Conservation (phyloP, 2,329 filamentous ascomycete genomes). For the Gaeumannomyces tritici region DNA sequence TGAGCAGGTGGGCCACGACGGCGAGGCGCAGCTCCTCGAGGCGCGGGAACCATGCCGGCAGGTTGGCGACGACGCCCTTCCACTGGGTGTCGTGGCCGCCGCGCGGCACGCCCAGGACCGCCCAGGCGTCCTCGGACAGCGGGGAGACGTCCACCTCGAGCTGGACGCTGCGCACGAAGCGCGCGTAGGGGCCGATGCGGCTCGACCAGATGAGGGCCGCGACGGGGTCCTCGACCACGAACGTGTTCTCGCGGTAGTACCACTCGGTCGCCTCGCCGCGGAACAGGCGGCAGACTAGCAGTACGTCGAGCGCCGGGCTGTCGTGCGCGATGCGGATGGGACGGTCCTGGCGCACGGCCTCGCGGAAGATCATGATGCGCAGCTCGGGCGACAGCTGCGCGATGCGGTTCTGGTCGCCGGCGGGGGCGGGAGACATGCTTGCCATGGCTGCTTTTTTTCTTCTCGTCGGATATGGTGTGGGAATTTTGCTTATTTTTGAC, state of each 20-base stretch:
- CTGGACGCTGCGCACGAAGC: background rate
- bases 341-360: background rate
- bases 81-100: slow-evolving; percentile 1
- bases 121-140: background rate
- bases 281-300: background rate
- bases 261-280: background rate
- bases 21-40: slow-evolving; percentile 3
- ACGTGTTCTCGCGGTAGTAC: slow-evolving; percentile 4
- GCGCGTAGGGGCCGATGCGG: background rate
- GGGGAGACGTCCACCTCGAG: slow-evolving; percentile 3
- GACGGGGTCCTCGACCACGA: background rate
- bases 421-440: background rate
- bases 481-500: too few relatives aligned
- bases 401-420: background rate
- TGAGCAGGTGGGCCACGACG: background rate
- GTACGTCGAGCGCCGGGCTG: background rate
- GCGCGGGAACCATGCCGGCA: background rate
- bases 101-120: background rate
- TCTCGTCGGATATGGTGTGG: too few relatives aligned
- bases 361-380: slow-evolving; percentile 2
- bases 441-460: too few relatives aligned
- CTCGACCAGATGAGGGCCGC: background rate
- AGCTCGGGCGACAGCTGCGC: background rate
- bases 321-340: slow-evolving; percentile 1
- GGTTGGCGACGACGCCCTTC: background rate